Base-by-base conservation (phyloP, 2,329 filamentous ascomycete species). In the Aureobasidium mangrovei region DNA sequence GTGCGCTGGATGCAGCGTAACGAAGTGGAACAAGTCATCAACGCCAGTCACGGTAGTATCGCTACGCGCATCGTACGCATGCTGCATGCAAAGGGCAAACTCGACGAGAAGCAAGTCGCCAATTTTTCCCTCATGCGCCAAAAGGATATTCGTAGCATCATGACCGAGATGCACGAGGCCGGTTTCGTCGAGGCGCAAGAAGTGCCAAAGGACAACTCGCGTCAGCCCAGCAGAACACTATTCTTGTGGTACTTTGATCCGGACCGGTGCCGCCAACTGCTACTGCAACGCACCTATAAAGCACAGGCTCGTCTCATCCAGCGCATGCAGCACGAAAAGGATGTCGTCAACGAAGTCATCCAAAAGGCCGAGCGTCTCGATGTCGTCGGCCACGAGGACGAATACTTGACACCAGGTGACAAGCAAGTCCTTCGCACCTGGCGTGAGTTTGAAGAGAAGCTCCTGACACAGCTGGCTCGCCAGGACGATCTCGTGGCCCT, bases 151-250 rank as follows among this genome's bases (percentile, higher is more conserved):
- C 88, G 93, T 44, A 83, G 85, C 56, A 86, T 90, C 58, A 84
- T 97, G 70, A 84, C 88, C 10, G 82, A 84, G 58, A 87, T 98
- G 78, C 88, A 95, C 61, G 84, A 89, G 67, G 83, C 83, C 18
- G 91, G 93, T 2, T 84, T 93, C 57, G 82, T 95, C 9, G 89
- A 97, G 61, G 82, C 95, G 4, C 93, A 98, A 68, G 93, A 98
- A 72, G 85, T 98, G 0, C 93, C 93, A 0, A 87, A 88, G 60
- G 91, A 97, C 64, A 85, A 85, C 60, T 85, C 84, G 58, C 84
- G 90, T 33, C 81, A 86, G 62, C 88, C 91, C 0, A 87, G 84
- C 58, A 83, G 89, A 51, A 95, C 90, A 0, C 79, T 95, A 27
- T 97, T 91, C 67, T 81, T 97, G 54, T 96, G 91, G 84, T 95